Conservation (phyloP, 306 rosid genomes). For the Purshia tridentata region DNA sequence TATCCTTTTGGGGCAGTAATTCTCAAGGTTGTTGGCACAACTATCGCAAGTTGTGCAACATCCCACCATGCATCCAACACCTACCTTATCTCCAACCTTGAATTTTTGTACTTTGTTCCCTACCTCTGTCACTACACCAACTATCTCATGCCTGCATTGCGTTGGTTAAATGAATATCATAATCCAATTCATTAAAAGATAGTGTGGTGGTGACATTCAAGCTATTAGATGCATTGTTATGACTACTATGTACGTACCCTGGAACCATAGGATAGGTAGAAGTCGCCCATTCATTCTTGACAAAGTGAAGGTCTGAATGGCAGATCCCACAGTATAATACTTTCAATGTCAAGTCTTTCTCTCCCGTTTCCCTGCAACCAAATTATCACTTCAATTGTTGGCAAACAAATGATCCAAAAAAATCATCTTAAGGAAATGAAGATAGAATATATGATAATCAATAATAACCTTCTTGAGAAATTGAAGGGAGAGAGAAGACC, state of each 20-base stretch:
- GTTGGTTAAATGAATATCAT: too few relatives aligned
- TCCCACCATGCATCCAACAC: slow-evolving; percentile 29
- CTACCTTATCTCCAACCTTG: slow-evolving; percentile 33
- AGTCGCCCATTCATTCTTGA: slow-evolving; percentile 21
- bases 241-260: slow-evolving; percentile 12
- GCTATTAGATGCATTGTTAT: too few relatives aligned
- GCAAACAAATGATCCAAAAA: too few relatives aligned
- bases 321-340: slow-evolving; percentile 30
- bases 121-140: slow-evolving; percentile 31
- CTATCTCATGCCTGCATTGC: slow-evolving; percentile 34
- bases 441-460: not conserved
- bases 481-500: slow-evolving; percentile 29
- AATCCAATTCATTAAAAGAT: too few relatives aligned
- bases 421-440: not conserved
- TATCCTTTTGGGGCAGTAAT: slow-evolving; percentile 17
- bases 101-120: slow-evolving; percentile 33
- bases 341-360: slow-evolving; percentile 20
- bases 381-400: not conserved
- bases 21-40: slow-evolving; percentile 24
- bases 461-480: slow-evolving; percentile 28
- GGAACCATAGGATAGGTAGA: slow-evolving; percentile 16
- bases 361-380: slow-evolving; percentile 31
- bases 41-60: slow-evolving; percentile 21
- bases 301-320: slow-evolving; percentile 26
- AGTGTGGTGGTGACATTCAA: too few relatives aligned